These are phyloP conservation scores for Naganishia sp. DNA, from an alignment of 1,284 basidiomycete genomes.

Conservation along the genomic window DNA sequence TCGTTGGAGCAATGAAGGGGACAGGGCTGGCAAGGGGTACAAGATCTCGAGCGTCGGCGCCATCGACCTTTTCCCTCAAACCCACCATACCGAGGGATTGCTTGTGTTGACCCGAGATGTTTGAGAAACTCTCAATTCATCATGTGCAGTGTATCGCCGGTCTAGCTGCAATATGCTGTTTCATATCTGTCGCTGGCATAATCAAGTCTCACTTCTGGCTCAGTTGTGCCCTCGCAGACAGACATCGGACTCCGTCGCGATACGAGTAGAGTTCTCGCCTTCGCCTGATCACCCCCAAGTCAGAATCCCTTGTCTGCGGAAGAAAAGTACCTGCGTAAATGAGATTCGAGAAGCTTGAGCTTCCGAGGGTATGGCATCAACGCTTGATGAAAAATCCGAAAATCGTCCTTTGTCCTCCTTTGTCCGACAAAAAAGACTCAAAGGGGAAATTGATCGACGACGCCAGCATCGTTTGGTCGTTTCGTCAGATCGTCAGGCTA, in stretches of 20 bases:
- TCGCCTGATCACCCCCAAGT: too few species aligned
- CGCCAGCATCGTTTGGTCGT: neutral
- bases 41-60: conserved; percentile 76
- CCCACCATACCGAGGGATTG: conserved; percentile 62
- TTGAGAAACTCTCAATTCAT: neutral
- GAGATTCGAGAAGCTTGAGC: too few species aligned
- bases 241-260: neutral
- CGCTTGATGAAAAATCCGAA: neutral
- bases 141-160: too few species aligned
- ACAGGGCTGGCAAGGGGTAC: conserved; percentile 49
- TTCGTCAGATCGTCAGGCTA: neutral
- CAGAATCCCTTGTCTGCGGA: neutral
- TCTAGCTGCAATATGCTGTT: neutral
- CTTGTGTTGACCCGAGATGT: conserved; percentile 32
- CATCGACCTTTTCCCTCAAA: conserved; percentile 91
- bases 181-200: neutral
- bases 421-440: conserved; percentile 18
- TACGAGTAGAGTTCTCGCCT: too few species aligned
- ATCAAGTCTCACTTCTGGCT: neutral
- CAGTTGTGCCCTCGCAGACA: neutral
- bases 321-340: too few species aligned
- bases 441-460: conserved; percentile 8
- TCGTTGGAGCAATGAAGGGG: conserved; percentile 38
- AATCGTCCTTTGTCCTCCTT: conserved; percentile 2
- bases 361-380: neutral